Percentiles rank a stretch among this genome's conserved stretches.
These are phyloP conservation scores for Neonectria faginata DNA, from an alignment of 2,329 filamentous ascomycete genomes.

Conservation along the genomic window DNA sequence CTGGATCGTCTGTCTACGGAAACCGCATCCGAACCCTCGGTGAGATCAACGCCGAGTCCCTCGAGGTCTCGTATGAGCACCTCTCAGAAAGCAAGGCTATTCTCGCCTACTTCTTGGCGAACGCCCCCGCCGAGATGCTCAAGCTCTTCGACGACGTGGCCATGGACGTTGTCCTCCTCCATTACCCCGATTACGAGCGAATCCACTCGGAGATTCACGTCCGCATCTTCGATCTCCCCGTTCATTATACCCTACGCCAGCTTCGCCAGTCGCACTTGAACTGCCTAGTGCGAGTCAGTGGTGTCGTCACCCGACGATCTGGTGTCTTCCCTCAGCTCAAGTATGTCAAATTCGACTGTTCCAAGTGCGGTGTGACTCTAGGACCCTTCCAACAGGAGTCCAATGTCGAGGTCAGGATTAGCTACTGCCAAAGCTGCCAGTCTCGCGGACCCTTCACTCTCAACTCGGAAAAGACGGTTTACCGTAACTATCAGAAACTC, in stretches of 20 bases:
- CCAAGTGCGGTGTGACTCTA: conserved; percentile 89
- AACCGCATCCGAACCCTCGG: conserved; percentile 95
- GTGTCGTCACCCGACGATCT: conserved; percentile 92
- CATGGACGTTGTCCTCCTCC: conserved; percentile 94
- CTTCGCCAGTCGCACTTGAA: conserved; percentile 96
- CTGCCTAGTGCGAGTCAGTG: conserved; percentile 92
- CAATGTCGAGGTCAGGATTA: conserved; percentile 94
- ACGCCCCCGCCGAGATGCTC: conserved; percentile 93
- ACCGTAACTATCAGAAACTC: conserved; percentile 98
- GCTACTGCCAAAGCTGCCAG: conserved; percentile 96
- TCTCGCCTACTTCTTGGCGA: conserved; percentile 94
- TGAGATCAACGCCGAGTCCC: conserved; percentile 94
- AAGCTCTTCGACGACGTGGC: conserved; percentile 97
- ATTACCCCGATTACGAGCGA: conserved; percentile 97
- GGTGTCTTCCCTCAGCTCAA: conserved; percentile 98
- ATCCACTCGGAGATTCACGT: conserved; percentile 99
- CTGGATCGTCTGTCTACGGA: conserved; percentile 92
- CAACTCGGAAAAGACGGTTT: conserved; percentile 97
- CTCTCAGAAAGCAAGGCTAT: conserved; percentile 91
- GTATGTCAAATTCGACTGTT: conserved; percentile 98
- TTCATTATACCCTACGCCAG: conserved; percentile 94
- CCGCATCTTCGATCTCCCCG: conserved; percentile 92
- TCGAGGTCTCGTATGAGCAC: conserved; percentile 97
- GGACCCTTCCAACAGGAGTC: conserved; percentile 98
- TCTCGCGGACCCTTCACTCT: conserved; percentile 93